Evolutionary conservation across 2,329 filamentous ascomycete genomes (phyloP).

Genomic region (Talaromyces albobiverticillius): DNA sequence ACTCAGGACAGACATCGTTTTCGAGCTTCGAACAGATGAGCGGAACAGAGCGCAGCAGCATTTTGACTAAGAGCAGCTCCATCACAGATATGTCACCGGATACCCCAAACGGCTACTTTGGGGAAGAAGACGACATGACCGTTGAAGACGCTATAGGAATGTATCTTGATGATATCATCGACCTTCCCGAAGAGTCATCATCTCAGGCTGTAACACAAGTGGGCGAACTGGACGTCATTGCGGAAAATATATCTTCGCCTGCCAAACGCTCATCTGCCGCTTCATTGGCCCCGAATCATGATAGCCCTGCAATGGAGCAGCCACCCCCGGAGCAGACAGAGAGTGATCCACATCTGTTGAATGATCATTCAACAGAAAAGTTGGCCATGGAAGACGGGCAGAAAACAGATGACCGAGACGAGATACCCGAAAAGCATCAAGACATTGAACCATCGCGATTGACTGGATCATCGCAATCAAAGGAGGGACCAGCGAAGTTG

Average conservation of each 20-base stretch:
- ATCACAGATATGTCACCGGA: constrained; percentile 57
- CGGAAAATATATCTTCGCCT: constrained; percentile 10
- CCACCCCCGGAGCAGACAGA: constrained; percentile 1
- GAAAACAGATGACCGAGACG: not conserved
- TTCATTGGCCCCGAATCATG: not conserved
- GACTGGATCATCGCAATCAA: constrained; percentile 10
- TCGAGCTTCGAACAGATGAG: constrained; percentile 57
- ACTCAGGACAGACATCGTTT: constrained; percentile 59
- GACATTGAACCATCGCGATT: constrained; percentile 5
- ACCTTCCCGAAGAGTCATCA: constrained; percentile 38
- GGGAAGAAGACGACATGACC: constrained; percentile 52
- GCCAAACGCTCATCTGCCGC: constrained; percentile 6
- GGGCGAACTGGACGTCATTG: constrained; percentile 10
- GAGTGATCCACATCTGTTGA: not conserved
- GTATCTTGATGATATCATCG: constrained; percentile 58
- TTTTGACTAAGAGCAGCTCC: constrained; percentile 75
- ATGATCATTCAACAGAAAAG: not conserved
- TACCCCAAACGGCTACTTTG: constrained; percentile 66
- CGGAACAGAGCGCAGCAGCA: constrained; percentile 78
- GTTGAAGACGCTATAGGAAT: constrained; percentile 61
- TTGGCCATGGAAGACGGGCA: not conserved
- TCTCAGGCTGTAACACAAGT: constrained; percentile 15
- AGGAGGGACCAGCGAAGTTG: not conserved
- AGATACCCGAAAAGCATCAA: not conserved
- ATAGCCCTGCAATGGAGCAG: not conserved